Base-by-base conservation (phyloP, 192 early-diverging fungal genomes). In the Rhizophagus sp. region DNA sequence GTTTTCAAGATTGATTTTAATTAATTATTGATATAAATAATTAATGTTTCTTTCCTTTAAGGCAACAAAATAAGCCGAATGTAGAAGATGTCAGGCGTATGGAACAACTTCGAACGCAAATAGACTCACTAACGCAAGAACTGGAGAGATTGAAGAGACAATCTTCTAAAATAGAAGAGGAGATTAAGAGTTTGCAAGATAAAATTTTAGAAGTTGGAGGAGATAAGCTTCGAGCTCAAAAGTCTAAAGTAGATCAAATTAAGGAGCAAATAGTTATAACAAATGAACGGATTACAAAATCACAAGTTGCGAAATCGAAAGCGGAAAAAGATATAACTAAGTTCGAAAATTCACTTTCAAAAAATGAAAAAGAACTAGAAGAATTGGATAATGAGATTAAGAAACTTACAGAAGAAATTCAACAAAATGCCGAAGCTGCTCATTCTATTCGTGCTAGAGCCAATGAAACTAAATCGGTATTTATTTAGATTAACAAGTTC, bases 141-240 rank as follows among this genome's bases (percentile, higher is more conserved):
- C 84, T 92, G 27, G 75, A 79, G 5, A 72, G 81, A 71, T 83
- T 94, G 36, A 88, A 93, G 74, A 83, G 84, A 64, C 85, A 91
- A 34, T 86, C 91, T 17, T 76, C 86, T 15, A 82, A 83, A 13
- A 92, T 99, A 67, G 91, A 98, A 76, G 90, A 85, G 4, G 92
- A 90, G 62, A 97, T 99, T 77, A 88, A 89, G 61, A 83, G 85
- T 44, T 86, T 99, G 25, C 96, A 98, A 72, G 92, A 96, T 52
- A 90, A 96, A 77, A 97, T 99, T 75, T 85, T 98, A 83, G 90
- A 97, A 80, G 93, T 90, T 47, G 98, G 98, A 76, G 97, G 96
- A 61, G 92, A 95, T 68, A 89, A 92, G 82, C 84, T 99, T 41
- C 89, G 97, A 64, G 83, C 90, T 5, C 97, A 99, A 84, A 95